Base-by-base conservation (phyloP, 208 protist species). In the Tetramitus jugosus region DNA sequence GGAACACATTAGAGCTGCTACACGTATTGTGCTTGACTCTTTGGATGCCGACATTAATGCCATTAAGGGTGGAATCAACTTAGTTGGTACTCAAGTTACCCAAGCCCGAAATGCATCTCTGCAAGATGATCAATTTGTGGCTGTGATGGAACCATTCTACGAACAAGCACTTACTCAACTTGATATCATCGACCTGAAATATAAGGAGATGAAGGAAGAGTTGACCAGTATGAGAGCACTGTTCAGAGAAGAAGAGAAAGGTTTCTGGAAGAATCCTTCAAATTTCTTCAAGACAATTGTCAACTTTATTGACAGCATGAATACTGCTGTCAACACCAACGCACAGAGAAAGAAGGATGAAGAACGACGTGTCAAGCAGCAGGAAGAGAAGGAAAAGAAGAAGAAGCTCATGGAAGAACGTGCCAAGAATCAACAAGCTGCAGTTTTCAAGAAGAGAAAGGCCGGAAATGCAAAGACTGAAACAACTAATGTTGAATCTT, bases 221-320 rank as follows among this genome's bases (percentile, higher is more conserved):
- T 67, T 76, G 53, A 65, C 37, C 35, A 39, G 26, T 43, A 14
- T 49, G 43, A 31, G 31, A 8, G 31, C 31, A 0, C n/a, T 76
- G 13, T 76, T 52, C 17, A 69, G 43, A 29, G 62, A 69, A 45
- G 7, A 31, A 26, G 71, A 76, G 13, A 42, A 7, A n/a, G 56
- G 42, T 20, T 52, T 67, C 35, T 17, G 23, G 35, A 39, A 67
- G 39, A 37, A 67, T 29, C 71, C 71, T 39, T 31, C 43, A 17
- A 61, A 76, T 23, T 76, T 76, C 35, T 76, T 76, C 42, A 13
- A 37, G 23, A 13, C 7, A 8, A 45, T 76, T n/a, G 53, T 42
- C 43, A 10, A n/a, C 26, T 76, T 76, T 45, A 17, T 76, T 1
- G 33, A 45, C 2, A 31, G 7, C 13, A 43, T 69, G 35, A 69